Percentiles rank a stretch among this genome's conserved stretches.
These are phyloP conservation scores for Pythium myriotylum DNA, from an alignment of 352 stramenopile species.

Conservation along the genomic window DNA sequence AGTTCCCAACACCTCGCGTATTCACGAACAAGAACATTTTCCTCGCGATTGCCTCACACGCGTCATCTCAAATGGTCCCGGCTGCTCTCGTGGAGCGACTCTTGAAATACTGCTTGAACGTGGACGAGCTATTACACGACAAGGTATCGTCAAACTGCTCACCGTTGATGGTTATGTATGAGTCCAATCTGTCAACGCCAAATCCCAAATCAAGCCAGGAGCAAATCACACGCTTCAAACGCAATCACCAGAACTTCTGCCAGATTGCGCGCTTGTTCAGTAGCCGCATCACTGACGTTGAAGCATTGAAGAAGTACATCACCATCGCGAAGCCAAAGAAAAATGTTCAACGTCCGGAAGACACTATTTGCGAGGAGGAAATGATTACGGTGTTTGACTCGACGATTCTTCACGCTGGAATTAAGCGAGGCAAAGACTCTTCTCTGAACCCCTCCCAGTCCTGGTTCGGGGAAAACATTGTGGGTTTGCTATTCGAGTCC, in stretches of 20 bases:
- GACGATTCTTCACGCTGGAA: conserved; percentile 15
- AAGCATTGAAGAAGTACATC: conserved; percentile 19
- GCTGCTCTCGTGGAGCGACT: conserved; percentile 41
- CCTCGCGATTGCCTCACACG: conserved; percentile 41
- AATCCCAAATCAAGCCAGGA: conserved; percentile 25
- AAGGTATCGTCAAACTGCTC: conserved; percentile 43
- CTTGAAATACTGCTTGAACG: conserved; percentile 32
- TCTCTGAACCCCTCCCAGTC: neutral
- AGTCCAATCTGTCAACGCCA: conserved; percentile 7
- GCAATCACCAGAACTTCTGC: neutral
- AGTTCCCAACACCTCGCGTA: conserved; percentile 20
- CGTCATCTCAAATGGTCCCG: conserved; percentile 16
- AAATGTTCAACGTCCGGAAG: neutral
- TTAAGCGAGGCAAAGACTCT: neutral
- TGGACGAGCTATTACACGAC: conserved; percentile 41
- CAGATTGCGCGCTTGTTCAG: conserved; percentile 14
- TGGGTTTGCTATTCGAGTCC: conserved; percentile 43
- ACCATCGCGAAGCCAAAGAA: neutral
- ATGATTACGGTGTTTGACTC: conserved; percentile 10
- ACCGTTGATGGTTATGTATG: conserved; percentile 52
- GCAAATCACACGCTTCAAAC: conserved; percentile 3
- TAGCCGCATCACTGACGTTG: conserved; percentile 1
- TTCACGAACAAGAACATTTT: conserved; percentile 54
- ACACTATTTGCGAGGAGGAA: neutral
- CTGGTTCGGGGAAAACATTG: conserved; percentile 54